Percentiles rank a stretch among this genome's conserved stretches.
Conservation (phyloP, 2,329 filamentous ascomycete species). For the Seiridium unicorne region DNA sequence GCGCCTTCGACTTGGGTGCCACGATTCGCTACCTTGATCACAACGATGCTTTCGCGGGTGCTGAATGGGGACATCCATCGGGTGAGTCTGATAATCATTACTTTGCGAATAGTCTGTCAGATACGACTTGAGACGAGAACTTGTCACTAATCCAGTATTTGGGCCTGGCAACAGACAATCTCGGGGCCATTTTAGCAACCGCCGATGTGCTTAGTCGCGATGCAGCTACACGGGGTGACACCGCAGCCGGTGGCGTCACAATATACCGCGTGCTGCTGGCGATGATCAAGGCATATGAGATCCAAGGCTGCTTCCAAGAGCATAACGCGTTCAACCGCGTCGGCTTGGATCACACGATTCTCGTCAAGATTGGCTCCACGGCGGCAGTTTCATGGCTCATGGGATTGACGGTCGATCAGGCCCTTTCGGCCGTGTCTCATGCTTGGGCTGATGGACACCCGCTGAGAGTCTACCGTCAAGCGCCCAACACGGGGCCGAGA, state of each 20-base stretch:
- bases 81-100: background rate
- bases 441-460: slow-evolving; percentile 37
- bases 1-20: slow-evolving; percentile 35
- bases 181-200: slow-evolving; percentile 10
- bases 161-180: slow-evolving; percentile 27
- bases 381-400: slow-evolving; percentile 35
- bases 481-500: slow-evolving; percentile 31
- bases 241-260: slow-evolving; percentile 26
- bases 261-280: slow-evolving; percentile 29
- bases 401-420: slow-evolving; percentile 29
- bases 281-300: slow-evolving; percentile 39
- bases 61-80: slow-evolving; percentile 41
- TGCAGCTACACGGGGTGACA: background rate
- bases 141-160: too few species aligned
- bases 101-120: background rate
- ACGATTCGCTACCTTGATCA: slow-evolving; percentile 39
- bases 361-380: slow-evolving; percentile 38
- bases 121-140: too few species aligned
- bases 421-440: slow-evolving; percentile 33
- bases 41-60: slow-evolving; percentile 36
- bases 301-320: slow-evolving; percentile 36
- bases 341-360: slow-evolving; percentile 39
- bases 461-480: slow-evolving; percentile 30
- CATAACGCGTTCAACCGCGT: slow-evolving; percentile 34
- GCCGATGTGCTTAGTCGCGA: background rate